Evolutionary conservation across 1,139 yeast species (phyloP).

Genomic region (Suhomyces wounanorum): DNA sequence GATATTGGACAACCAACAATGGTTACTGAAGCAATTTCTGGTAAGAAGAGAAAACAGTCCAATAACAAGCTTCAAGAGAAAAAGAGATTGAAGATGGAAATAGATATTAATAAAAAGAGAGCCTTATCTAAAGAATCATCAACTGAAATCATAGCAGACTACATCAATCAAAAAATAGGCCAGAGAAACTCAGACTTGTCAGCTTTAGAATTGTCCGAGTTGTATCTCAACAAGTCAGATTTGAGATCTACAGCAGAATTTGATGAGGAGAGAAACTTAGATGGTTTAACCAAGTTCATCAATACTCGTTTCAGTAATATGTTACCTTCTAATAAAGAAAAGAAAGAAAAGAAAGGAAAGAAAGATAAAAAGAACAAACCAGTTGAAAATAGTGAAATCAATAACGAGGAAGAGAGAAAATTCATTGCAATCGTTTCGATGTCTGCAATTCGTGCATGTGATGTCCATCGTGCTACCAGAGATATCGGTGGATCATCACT

Average conservation of each 20-base stretch:
- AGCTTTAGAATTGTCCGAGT: constrained; percentile 62
- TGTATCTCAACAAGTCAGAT: constrained; percentile 49
- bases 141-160: constrained; percentile 61
- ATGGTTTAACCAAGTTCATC: constrained; percentile 49
- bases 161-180: constrained; percentile 53
- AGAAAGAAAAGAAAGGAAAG: constrained; percentile 25
- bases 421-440: constrained; percentile 60
- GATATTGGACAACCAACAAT: constrained; percentile 2
- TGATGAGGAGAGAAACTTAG: constrained; percentile 46
- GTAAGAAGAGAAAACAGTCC: constrained; percentile 33
- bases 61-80: constrained; percentile 46
- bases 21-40: constrained; percentile 17
- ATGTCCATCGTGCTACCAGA: constrained; percentile 62
- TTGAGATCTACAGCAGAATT: constrained; percentile 57
- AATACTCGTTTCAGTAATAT: constrained; percentile 44
- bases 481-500: constrained; percentile 57
- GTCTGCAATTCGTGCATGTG: constrained; percentile 77
- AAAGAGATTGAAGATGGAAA: constrained; percentile 61
- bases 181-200: constrained; percentile 58
- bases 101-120: constrained; percentile 53
- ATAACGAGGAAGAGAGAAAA: constrained; percentile 36
- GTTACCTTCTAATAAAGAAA: constrained; percentile 33
- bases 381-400: constrained; percentile 10
- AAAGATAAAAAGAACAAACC: constrained; percentile 17
- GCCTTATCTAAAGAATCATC: constrained; percentile 48